Evolutionary conservation across 441 rosid species (phyloP).

Genomic region (Gossypium trilobum): DNA sequence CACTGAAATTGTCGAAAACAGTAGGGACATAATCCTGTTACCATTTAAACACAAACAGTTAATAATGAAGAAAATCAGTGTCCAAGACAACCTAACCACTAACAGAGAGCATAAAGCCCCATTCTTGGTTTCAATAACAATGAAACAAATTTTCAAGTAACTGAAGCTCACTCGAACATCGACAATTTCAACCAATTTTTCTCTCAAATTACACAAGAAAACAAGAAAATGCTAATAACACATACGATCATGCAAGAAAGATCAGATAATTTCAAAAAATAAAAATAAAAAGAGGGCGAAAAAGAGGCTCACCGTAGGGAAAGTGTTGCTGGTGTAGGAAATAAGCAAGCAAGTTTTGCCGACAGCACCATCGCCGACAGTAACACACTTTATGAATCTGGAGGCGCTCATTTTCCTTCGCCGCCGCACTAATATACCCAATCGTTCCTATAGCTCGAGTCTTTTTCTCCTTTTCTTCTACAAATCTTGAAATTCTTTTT

Average conservation of each 20-base stretch:
- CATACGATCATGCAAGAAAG: constrained; percentile 4
- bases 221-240: not conserved
- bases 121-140: not conserved
- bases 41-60: constrained; percentile 7
- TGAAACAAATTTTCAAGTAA: not conserved
- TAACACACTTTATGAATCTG: constrained; percentile 88
- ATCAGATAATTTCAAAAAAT: not conserved
- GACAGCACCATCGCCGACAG: constrained; percentile 94
- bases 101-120: not conserved
- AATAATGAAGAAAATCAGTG: not conserved
- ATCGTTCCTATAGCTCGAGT: not conserved
- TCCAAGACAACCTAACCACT: not conserved
- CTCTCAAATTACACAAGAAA: not conserved
- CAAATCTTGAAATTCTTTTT: not conserved
- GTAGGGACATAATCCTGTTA: constrained; percentile 75
- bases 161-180: not conserved
- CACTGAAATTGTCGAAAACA: constrained; percentile 79
- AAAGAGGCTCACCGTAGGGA: constrained; percentile 57
- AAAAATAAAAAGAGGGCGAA: not conserved
- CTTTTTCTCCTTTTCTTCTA: not conserved
- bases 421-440: not conserved
- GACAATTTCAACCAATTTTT: not conserved
- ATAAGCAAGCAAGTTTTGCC: constrained; percentile 93
- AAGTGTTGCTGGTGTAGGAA: constrained; percentile 91
- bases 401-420: constrained; percentile 66